A percentile compares a stretch with the other conserved stretches of the same genome.
Evolutionary conservation across 176 grass and related monocot species (phyloP).

Genomic region (Oryza longistaminata): DNA sequence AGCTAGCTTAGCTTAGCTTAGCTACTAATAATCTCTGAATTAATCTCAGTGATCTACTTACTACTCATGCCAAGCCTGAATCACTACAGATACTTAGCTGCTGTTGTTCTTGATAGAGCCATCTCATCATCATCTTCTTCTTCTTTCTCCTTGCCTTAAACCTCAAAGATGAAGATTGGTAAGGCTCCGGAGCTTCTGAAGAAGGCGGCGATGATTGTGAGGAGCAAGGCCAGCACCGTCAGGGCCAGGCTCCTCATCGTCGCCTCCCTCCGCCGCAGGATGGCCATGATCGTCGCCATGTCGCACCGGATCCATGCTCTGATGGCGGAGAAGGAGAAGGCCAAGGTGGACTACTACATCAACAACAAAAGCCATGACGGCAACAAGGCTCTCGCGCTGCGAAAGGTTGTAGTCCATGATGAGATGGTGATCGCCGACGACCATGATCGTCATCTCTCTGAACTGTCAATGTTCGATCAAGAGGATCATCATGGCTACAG

Average conservation of each 20-base stretch:
- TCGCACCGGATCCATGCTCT: slow-evolving; percentile 65
- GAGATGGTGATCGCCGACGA: slow-evolving; percentile 21
- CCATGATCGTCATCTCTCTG: slow-evolving; percentile 26
- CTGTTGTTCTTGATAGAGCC: neutral
- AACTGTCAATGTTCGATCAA: slow-evolving; percentile 23
- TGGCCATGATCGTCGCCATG: slow-evolving; percentile 36
- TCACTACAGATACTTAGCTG: neutral
- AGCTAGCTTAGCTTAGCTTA: neutral
- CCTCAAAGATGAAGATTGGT: slow-evolving; percentile 52
- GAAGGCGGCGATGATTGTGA: slow-evolving; percentile 55
- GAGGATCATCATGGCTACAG: neutral
- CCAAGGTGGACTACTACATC: neutral
- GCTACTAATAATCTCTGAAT: neutral
- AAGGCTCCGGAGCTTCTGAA: slow-evolving; percentile 67
- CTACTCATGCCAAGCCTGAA: slow-evolving; percentile 35
- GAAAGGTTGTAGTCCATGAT: neutral
- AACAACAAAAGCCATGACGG: neutral
- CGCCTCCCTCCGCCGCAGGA: slow-evolving; percentile 44
- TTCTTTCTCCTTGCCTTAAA: neutral
- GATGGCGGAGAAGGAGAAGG: slow-evolving; percentile 32
- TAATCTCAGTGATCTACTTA: neutral
- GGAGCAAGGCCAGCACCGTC: slow-evolving; percentile 51
- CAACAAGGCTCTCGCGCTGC: slow-evolving; percentile 32
- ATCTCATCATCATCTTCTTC: neutral
- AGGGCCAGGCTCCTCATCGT: slow-evolving; percentile 59